phyloP scores from a whole-genome alignment of 2,329 filamentous ascomycete species.

The Aspergillus japonicus region DNA sequence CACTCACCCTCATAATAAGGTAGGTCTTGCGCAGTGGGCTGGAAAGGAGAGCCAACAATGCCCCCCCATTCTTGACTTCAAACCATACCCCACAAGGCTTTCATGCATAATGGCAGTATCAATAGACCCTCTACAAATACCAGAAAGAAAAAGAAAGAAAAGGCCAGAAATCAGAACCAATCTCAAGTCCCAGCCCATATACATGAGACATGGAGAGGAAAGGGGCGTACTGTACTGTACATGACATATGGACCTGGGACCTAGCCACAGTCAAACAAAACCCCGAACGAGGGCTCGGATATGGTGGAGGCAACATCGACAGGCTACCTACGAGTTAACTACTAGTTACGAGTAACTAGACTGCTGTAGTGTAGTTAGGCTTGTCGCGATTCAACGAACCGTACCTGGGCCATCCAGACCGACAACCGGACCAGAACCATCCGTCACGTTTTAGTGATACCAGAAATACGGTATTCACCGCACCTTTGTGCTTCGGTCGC shows the following conservation, averaged over 20 bases:
- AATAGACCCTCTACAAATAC: too few relatives aligned
- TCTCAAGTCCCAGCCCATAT: too few relatives aligned
- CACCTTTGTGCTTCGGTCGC: background rate
- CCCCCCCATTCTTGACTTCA: background rate
- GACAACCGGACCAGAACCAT: background rate
- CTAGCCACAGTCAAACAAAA: background rate
- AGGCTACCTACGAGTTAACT: too few relatives aligned
- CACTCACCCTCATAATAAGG: too few relatives aligned
- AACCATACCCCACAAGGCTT: background rate
- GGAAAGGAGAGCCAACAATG: too few relatives aligned
- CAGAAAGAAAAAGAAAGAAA: background rate
- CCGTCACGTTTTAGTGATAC: background rate
- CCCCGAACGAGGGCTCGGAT: background rate
- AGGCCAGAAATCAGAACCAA: background rate
- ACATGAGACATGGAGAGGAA: background rate
- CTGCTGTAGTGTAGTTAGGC: too few relatives aligned
- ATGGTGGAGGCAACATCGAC: background rate
- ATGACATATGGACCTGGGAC: background rate
- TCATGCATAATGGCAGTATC: background rate
- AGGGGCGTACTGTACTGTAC: background rate
- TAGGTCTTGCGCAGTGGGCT: too few relatives aligned
- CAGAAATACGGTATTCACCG: background rate
- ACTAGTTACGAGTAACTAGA: too few relatives aligned
- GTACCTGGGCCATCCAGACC: constrained; percentile 1
- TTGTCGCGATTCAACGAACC: background rate